Base-by-base conservation (phyloP, 225 moss, liverwort and hornwort species). In the Bryoerythrophyllum caledonicum region DNA sequence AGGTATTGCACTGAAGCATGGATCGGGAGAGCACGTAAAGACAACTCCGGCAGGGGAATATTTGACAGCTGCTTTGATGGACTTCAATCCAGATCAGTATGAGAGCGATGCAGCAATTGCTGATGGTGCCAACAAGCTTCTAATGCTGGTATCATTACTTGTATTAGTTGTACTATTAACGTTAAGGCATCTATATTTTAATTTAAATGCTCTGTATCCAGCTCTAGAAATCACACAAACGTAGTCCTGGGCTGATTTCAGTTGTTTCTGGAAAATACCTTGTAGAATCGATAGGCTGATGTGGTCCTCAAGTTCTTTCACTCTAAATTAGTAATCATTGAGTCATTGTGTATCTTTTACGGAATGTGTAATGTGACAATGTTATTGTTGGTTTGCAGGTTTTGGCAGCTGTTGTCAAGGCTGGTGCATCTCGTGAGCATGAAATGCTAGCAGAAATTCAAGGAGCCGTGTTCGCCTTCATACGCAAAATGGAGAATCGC, bases 391-490 rank as follows among this genome's bases (percentile, higher is more conserved):
- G 9, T 49, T 85, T 65, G 73, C 70, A 86, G 86, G 77, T 94
- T 30, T 79, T 94, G 69, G 94, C 91, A 63, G 94, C 94, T 38
- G 94, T 94, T 23, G 90, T 94, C 7, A 94, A 91, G 74, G 94
- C 94, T 66, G 94, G 94, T 66, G 88, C 91, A 59, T 86, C 91
- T 17, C 85, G 91, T 66, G 91, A 94, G 85, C 94, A 94, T 70
- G 94, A 94, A 70, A 91, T 94, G 94, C 83, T 94, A 56, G 91
- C 94, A 37, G 94, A 94, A 77, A 90, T 94, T 80, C 91, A 91
- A 67, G 91, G 88, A 76, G 91, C 94, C 20, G 94, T 91, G 35
- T 94, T 91, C 46, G 77, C 88, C 8, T 94, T 94, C 70, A 90
- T 91, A 63, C 86, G 88, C 48, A 91, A 84, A 64, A 88, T 94